These are phyloP conservation scores for Mycena venus DNA, from an alignment of 768 basidiomycete species.

Conservation along the genomic window DNA sequence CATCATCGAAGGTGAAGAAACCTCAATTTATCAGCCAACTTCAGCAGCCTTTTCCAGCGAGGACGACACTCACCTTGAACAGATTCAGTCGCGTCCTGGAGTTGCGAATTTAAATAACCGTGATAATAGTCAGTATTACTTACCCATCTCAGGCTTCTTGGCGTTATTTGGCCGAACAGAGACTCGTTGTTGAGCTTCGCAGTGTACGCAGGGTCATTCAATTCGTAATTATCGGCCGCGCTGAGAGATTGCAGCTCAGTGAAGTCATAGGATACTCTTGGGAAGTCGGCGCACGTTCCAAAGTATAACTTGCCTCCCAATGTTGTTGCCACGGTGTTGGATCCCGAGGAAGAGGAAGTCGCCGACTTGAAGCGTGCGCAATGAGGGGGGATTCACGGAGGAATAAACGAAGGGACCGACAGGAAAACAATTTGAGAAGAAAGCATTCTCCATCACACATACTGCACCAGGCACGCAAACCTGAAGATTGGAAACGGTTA, in stretches of 20 bases:
- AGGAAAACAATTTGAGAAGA: constrained; percentile 28
- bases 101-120: background rate
- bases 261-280: background rate
- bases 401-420: background rate
- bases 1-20: constrained; percentile 59
- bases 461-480: constrained; percentile 3
- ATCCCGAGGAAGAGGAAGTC: constrained; percentile 33
- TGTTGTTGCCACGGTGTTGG: constrained; percentile 53
- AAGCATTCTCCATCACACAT: constrained; percentile 14
- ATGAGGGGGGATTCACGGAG: background rate
- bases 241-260: background rate
- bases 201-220: constrained; percentile 53
- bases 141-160: constrained; percentile 69
- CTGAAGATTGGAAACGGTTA: background rate
- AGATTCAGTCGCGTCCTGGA: constrained; percentile 68
- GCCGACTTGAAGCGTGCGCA: background rate
- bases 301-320: constrained; percentile 59
- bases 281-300: constrained; percentile 43
- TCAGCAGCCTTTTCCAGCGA: background rate
- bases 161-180: constrained; percentile 60
- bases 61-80: constrained; percentile 54
- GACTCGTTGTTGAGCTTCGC: constrained; percentile 50
- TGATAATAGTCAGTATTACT: constrained; percentile 1
- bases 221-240: constrained; percentile 62
- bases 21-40: background rate